These are phyloP conservation scores for Tetracladium setigerum DNA, from an alignment of 495 filamentous ascomycete genomes.

Conservation along the genomic window DNA sequence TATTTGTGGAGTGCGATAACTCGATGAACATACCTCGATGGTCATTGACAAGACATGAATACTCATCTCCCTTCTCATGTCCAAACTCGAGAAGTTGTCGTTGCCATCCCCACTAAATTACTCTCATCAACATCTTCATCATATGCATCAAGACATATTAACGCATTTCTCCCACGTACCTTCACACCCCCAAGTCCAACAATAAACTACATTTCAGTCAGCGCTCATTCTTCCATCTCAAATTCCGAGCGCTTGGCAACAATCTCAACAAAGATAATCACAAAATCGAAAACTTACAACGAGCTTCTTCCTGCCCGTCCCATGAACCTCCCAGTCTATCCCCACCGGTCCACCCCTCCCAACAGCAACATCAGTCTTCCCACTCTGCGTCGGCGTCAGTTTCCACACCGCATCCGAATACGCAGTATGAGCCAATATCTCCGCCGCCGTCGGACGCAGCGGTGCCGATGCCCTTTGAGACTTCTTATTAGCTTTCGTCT, in stretches of 20 bases:
- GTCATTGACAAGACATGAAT: conserved; percentile 67
- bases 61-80: conserved; percentile 56
- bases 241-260: not conserved
- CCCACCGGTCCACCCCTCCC: conserved; percentile 62
- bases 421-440: conserved; percentile 29
- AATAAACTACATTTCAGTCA: conserved; percentile 41
- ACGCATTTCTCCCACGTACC: conserved; percentile 36
- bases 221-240: conserved; percentile 15
- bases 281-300: conserved; percentile 46
- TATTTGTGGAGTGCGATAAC: not conserved
- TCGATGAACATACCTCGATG: conserved; percentile 43
- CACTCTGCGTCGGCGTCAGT: conserved; percentile 51
- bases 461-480: too few species aligned
- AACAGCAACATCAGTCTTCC: conserved; percentile 50
- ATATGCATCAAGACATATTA: conserved; percentile 27
- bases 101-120: conserved; percentile 53
- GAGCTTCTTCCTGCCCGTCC: conserved; percentile 58
- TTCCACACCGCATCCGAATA: conserved; percentile 49
- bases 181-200: conserved; percentile 57
- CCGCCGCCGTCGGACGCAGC: conserved; percentile 14
- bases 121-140: conserved; percentile 29
- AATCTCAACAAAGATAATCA: not conserved
- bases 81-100: conserved; percentile 71
- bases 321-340: conserved; percentile 73
- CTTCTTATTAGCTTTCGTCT: too few species aligned